phyloP scores from a whole-genome alignment of 2,329 filamentous ascomycete species.

The Mariannaea elegans region DNA sequence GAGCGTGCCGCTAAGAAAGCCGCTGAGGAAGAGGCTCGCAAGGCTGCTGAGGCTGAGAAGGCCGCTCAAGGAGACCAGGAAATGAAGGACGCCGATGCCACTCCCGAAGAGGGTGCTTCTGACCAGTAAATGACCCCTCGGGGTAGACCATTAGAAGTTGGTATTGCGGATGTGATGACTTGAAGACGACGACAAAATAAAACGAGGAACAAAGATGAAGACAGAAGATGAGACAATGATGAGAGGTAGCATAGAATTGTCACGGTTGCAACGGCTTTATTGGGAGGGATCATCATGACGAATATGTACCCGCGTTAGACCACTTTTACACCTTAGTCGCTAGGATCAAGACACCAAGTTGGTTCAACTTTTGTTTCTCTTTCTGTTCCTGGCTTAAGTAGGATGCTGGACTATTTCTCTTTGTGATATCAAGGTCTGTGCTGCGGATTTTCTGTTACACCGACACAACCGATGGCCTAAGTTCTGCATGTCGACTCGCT shows the following conservation, averaged over 20 bases:
- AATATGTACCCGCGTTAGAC: constrained; percentile 44
- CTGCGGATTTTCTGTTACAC: not conserved
- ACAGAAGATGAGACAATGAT: constrained; percentile 21
- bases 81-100: constrained; percentile 69
- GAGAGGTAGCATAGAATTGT: constrained; percentile 21
- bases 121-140: constrained; percentile 45
- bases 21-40: constrained; percentile 63
- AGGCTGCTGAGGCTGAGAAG: constrained; percentile 62
- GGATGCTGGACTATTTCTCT: not conserved
- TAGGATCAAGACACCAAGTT: constrained; percentile 41
- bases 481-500: not conserved
- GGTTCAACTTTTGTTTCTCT: constrained; percentile 26
- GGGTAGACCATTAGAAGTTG: not conserved
- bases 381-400: not conserved
- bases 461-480: not conserved
- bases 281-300: constrained; percentile 42
- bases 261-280: constrained; percentile 39
- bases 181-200: constrained; percentile 38
- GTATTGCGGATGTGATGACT: constrained; percentile 30
- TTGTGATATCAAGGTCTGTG: not conserved
- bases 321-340: constrained; percentile 41
- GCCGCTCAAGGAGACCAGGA: constrained; percentile 62
- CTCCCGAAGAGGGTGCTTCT: constrained; percentile 59
- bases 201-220: constrained; percentile 26
- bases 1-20: constrained; percentile 80